Percentiles rank a stretch among this genome's conserved stretches.
These are phyloP conservation scores for Calonectria pseudoturangicola DNA, from an alignment of 2,329 filamentous ascomycete species.

Conservation along the genomic window DNA sequence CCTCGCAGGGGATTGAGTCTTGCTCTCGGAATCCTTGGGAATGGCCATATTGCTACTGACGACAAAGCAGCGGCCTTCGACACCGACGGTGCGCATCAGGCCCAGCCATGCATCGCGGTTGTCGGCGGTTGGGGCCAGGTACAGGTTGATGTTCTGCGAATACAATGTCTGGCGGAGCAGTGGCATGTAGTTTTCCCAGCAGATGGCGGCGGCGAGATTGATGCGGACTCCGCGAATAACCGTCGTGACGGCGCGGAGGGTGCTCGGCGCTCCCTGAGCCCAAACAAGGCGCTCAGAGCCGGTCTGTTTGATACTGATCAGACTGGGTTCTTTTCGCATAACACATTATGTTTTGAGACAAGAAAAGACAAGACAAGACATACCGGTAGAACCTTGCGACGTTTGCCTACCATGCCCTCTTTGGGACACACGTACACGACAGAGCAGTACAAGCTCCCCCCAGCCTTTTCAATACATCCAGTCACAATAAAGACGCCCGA, in stretches of 20 bases:
- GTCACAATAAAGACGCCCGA: slow-evolving; percentile 89
- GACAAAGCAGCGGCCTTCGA: slow-evolving; percentile 90
- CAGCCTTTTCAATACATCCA: slow-evolving; percentile 86
- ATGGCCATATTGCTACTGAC: slow-evolving; percentile 90
- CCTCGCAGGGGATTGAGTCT: slow-evolving; percentile 27
- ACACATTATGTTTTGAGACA: neutral
- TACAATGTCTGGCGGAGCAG: slow-evolving; percentile 89
- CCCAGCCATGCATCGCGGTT: slow-evolving; percentile 87
- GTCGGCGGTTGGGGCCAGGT: slow-evolving; percentile 93
- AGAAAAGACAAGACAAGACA: slow-evolving; percentile 61
- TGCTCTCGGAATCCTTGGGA: slow-evolving; percentile 56
- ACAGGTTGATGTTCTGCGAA: slow-evolving; percentile 92
- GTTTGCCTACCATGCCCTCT: slow-evolving; percentile 85
- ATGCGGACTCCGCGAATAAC: slow-evolving; percentile 86
- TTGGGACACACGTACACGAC: slow-evolving; percentile 88
- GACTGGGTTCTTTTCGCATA: neutral
- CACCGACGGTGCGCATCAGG: slow-evolving; percentile 87
- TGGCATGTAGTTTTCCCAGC: slow-evolving; percentile 99
- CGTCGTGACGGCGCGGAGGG: slow-evolving; percentile 86
- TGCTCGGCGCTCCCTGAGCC: slow-evolving; percentile 88
- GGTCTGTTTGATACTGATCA: slow-evolving; percentile 68
- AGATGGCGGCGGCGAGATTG: slow-evolving; percentile 90
- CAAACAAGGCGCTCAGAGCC: slow-evolving; percentile 89
- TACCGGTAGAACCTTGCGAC: slow-evolving; percentile 93
- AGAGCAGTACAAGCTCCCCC: slow-evolving; percentile 89